Conservation (phyloP, 192 early-diverging fungal species). For the Gigaspora rosea region DNA sequence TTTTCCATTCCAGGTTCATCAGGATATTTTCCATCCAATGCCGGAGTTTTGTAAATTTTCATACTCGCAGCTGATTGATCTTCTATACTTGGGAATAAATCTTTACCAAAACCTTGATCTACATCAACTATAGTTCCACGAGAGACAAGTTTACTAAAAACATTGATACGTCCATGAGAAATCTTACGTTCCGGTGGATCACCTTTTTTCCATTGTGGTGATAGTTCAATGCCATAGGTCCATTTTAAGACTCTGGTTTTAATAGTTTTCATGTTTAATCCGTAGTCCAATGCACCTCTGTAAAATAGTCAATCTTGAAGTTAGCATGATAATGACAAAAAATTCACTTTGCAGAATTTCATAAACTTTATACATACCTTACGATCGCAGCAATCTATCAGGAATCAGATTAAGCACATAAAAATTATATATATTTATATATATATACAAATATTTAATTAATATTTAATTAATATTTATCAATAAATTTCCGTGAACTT, state of each 20-base stretch:
- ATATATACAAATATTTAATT: no score
- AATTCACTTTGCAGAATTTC: no score
- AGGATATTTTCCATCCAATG: not conserved
- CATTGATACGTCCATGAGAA: not conserved
- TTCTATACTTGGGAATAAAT: slow-evolving; percentile 2
- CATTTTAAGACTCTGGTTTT: slow-evolving; percentile 7
- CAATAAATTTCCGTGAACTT: no score
- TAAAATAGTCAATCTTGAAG: no score
- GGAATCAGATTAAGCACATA: no score
- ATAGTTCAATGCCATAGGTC: slow-evolving; percentile 19
- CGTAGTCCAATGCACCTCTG: no score
- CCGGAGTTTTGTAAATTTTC: not conserved
- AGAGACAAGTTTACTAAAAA: not conserved
- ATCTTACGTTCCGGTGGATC: slow-evolving; percentile 10
- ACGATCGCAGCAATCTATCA: slow-evolving; percentile 45
- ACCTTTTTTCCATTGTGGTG: slow-evolving; percentile 1
- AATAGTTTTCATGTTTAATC: no score
- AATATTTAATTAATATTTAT: no score
- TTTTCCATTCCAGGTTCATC: slow-evolving; percentile 22
- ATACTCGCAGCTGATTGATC: not conserved
- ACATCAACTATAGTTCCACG: slow-evolving; percentile 1
- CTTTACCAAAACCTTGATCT: slow-evolving; percentile 14
- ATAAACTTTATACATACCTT: slow-evolving; percentile 15
- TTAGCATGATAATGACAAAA: no score
- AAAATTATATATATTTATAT: no score